Conservation (phyloP, 257 asterid genomes). For the Ilex aquifolium region DNA sequence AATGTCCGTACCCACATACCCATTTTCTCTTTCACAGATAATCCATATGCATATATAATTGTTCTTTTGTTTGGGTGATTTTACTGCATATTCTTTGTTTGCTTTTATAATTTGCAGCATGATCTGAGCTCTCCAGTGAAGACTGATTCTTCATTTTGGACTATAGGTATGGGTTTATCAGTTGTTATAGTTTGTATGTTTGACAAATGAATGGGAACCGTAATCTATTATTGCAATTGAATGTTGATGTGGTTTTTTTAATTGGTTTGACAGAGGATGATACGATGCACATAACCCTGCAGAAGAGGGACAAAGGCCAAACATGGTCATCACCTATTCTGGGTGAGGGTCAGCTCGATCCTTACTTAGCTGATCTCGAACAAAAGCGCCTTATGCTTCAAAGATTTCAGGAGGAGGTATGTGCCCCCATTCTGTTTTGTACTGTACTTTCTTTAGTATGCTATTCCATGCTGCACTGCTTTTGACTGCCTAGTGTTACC, state of each 20-base stretch:
- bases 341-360: conserved; percentile 87
- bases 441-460: no score
- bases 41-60: background rate
- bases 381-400: conserved; percentile 96
- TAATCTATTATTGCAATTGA: conserved; percentile 33
- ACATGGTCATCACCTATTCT: conserved; percentile 90
- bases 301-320: conserved; percentile 94
- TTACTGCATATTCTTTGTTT: no score
- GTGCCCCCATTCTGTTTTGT: no score
- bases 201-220: no score
- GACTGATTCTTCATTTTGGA: conserved; percentile 96
- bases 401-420: conserved; percentile 37
- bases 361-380: conserved; percentile 76
- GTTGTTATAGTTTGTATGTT: no score
- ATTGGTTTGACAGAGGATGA: conserved; percentile 67
- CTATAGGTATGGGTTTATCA: conserved; percentile 52
- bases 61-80: background rate
- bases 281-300: conserved; percentile 77
- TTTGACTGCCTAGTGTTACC: no score
- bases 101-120: conserved; percentile 32
- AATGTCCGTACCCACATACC: conserved; percentile 35
- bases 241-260: conserved; percentile 17
- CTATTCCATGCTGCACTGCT: no score
- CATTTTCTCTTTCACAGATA: background rate
- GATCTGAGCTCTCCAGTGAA: conserved; percentile 77